Evolutionary conservation across 2,329 filamentous ascomycete species (phyloP).

Genomic region (Nigrospora osmanthi): DNA sequence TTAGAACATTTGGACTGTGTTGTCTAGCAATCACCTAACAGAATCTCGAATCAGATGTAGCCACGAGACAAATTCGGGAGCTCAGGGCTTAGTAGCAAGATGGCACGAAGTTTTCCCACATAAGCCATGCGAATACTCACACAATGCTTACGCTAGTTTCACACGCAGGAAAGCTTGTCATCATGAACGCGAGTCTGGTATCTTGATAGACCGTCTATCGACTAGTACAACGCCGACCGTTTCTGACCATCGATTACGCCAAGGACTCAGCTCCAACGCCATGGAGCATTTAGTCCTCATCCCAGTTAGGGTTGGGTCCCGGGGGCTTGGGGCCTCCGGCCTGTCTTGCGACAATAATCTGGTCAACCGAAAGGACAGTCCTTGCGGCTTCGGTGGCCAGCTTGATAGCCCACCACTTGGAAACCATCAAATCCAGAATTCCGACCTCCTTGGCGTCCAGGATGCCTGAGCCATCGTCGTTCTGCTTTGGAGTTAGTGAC

Average conservation of each 20-base stretch:
- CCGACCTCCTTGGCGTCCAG: conserved; percentile 81
- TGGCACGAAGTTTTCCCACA: too few relatives aligned
- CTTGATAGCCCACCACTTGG: conserved; percentile 96
- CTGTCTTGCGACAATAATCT: conserved; percentile 97
- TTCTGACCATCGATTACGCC: not conserved
- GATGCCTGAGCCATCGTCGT: conserved; percentile 70
- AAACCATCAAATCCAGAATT: conserved; percentile 84
- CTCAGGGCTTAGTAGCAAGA: too few relatives aligned
- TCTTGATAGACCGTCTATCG: conserved; percentile 2
- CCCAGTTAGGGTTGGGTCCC: conserved; percentile 77
- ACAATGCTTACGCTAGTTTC: too few relatives aligned
- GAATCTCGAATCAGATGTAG: too few relatives aligned
- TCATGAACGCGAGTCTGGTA: not conserved
- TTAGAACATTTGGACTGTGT: too few relatives aligned
- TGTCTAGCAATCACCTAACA: too few relatives aligned
- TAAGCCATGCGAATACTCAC: too few relatives aligned
- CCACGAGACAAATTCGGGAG: too few relatives aligned
- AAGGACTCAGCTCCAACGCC: not conserved
- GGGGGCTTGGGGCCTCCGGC: conserved; percentile 96
- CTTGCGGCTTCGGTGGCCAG: conserved; percentile 90
- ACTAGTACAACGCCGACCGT: conserved; percentile 2
- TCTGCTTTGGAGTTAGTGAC: conserved; percentile 32
- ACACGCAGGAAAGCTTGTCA: too few relatives aligned
- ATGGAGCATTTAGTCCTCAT: conserved; percentile 43
- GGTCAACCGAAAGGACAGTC: conserved; percentile 92